phyloP scores from a whole-genome alignment of 1,284 basidiomycete species.

The Crepidotus sp. region DNA sequence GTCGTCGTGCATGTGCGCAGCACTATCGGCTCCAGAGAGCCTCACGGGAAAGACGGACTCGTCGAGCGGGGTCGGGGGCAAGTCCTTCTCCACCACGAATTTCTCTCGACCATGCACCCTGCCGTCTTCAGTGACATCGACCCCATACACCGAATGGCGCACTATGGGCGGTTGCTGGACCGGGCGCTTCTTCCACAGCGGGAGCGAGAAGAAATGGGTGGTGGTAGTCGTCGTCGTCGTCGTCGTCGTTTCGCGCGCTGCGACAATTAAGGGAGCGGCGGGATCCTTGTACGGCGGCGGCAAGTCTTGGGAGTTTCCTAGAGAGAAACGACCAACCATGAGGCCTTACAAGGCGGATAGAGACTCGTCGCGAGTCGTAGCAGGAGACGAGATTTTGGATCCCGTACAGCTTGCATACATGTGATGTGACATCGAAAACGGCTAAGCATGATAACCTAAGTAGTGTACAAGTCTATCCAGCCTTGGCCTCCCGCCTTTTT shows the following conservation, averaged over 20 bases:
- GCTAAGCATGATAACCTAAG: too few relatives aligned
- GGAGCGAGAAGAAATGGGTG: conserved; percentile 57
- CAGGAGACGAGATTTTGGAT: too few relatives aligned
- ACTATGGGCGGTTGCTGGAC: conserved; percentile 24
- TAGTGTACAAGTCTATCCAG: conserved; percentile 5
- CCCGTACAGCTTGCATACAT: too few relatives aligned
- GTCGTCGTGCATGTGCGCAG: conserved; percentile 8
- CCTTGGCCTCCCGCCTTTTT: conserved; percentile 30
- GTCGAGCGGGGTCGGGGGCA: conserved; percentile 53
- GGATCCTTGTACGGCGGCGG: conserved; percentile 34
- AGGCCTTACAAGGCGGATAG: not conserved
- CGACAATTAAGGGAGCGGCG: conserved; percentile 31
- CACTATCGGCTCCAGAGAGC: not conserved
- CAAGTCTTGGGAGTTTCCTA: conserved; percentile 21
- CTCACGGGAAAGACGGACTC: conserved; percentile 17
- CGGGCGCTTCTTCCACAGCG: conserved; percentile 52
- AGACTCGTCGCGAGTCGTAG: not conserved
- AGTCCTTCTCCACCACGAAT: conserved; percentile 48
- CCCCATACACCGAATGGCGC: conserved; percentile 19
- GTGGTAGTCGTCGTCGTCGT: conserved; percentile 43
- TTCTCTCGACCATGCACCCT: conserved; percentile 18
- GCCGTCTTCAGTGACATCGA: conserved; percentile 19
- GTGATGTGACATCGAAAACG: conserved; percentile 3
- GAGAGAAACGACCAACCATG: conserved; percentile 17
- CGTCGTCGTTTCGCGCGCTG: conserved; percentile 44